Evolutionary conservation across 2,329 filamentous ascomycete species (phyloP).

Genomic region (Fusarium zealandicum): DNA sequence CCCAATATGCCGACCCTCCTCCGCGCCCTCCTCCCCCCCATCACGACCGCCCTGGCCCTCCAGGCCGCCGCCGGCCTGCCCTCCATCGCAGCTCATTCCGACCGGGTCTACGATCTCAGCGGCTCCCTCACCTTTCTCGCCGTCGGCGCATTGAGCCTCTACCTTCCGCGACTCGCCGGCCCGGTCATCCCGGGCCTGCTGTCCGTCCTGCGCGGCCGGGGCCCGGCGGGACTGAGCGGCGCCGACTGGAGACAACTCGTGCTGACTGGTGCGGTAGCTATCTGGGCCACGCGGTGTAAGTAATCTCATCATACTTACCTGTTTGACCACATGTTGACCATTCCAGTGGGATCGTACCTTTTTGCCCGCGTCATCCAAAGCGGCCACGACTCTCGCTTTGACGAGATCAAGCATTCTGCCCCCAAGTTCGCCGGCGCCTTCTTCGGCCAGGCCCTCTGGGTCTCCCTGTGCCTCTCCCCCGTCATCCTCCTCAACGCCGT

Average conservation of each 20-base stretch:
- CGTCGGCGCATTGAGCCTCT: conserved; percentile 66
- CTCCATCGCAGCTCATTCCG: conserved; percentile 65
- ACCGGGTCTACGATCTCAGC: conserved; percentile 73
- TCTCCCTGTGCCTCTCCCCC: conserved; percentile 70
- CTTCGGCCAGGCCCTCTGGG: conserved; percentile 69
- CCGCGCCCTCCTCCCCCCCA: conserved; percentile 63
- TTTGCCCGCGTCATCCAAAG: conserved; percentile 66
- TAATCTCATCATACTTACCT: conserved; percentile 7
- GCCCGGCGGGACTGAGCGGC: conserved; percentile 40
- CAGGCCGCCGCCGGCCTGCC: conserved; percentile 69
- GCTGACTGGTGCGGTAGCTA: conserved; percentile 48
- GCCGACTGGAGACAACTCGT: conserved; percentile 65
- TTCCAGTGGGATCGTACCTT: conserved; percentile 67
- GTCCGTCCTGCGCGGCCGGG: not conserved
- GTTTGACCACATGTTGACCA: not conserved
- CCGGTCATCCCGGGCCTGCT: conserved; percentile 57
- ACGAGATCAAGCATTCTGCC: conserved; percentile 49
- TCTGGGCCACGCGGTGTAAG: conserved; percentile 69
- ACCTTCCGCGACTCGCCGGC: conserved; percentile 59
- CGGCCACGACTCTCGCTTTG: conserved; percentile 63
- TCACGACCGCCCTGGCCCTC: conserved; percentile 68
- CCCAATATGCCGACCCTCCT: conserved; percentile 47
- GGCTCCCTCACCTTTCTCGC: conserved; percentile 72
- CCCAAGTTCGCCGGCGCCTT: conserved; percentile 49
- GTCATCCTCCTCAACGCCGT: conserved; percentile 70